Evolutionary conservation across 2,329 filamentous ascomycete genomes (phyloP).

Genomic region (Alternaria gaisen): DNA sequence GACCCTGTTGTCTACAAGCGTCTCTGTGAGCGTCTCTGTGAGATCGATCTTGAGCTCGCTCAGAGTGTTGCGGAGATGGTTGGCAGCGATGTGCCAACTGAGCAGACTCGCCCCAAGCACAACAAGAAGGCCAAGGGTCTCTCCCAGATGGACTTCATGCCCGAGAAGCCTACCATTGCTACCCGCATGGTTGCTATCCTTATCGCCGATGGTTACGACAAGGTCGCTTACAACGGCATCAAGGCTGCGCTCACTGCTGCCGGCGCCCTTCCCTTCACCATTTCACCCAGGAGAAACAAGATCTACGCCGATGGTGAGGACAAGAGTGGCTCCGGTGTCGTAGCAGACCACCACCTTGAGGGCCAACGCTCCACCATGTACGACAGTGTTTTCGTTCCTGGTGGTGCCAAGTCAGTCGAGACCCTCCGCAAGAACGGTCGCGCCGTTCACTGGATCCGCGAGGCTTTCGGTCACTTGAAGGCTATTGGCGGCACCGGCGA

Average conservation of each 20-base stretch:
- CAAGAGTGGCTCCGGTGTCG: slow-evolving; percentile 61
- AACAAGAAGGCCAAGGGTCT: slow-evolving; percentile 73
- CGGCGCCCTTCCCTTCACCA: slow-evolving; percentile 74
- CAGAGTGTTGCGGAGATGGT: slow-evolving; percentile 74
- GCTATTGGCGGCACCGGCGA: slow-evolving; percentile 79
- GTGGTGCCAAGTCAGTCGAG: slow-evolving; percentile 70
- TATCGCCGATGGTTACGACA: slow-evolving; percentile 80
- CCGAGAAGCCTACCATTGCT: slow-evolving; percentile 71
- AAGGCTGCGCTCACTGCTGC: slow-evolving; percentile 69
- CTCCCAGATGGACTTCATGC: slow-evolving; percentile 73
- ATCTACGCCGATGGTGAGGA: slow-evolving; percentile 70
- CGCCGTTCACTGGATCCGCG: slow-evolving; percentile 78
- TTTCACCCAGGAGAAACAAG: slow-evolving; percentile 72
- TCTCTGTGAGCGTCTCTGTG: slow-evolving; percentile 71
- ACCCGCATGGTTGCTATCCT: slow-evolving; percentile 78
- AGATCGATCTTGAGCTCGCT: slow-evolving; percentile 76
- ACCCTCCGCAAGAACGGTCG: slow-evolving; percentile 74
- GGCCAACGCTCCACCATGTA: slow-evolving; percentile 83
- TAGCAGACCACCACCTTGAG: slow-evolving; percentile 80
- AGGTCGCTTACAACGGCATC: slow-evolving; percentile 70
- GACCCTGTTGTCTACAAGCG: slow-evolving; percentile 79
- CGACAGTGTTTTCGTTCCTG: slow-evolving; percentile 79
- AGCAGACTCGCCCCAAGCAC: slow-evolving; percentile 66
- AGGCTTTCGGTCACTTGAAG: slow-evolving; percentile 85
- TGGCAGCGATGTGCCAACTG: slow-evolving; percentile 68